Conservation (phyloP, 176 grass and related monocot genomes). For the Metroxylon sagu region DNA sequence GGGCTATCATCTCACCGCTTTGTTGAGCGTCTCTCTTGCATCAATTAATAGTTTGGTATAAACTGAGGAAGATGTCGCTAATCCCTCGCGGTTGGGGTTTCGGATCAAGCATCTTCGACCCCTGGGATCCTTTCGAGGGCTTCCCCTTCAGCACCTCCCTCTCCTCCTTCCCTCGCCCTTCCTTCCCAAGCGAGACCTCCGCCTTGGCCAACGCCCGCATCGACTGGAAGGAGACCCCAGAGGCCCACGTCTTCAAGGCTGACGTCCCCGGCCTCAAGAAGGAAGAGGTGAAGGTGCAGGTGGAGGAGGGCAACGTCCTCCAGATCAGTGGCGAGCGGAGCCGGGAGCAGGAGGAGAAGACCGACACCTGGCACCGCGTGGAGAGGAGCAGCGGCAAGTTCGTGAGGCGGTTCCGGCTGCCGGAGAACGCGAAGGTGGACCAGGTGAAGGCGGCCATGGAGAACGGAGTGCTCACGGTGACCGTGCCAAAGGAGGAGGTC, state of each 20-base stretch:
- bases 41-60: not conserved
- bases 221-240: conserved; percentile 1
- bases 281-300: conserved; percentile 1
- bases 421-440: not conserved
- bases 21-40: not conserved
- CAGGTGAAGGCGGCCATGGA: conserved; percentile 1
- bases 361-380: not conserved
- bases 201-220: not conserved
- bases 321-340: conserved; percentile 2
- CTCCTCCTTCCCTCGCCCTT: not conserved
- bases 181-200: not conserved
- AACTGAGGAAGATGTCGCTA: not conserved
- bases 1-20: too few relatives aligned
- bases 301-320: not conserved
- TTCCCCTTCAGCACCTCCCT: not conserved
- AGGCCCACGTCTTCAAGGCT: conserved; percentile 1
- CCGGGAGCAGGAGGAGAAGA: not conserved
- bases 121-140: not conserved
- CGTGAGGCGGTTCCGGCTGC: not conserved
- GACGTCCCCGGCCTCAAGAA: not conserved
- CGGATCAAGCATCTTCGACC: not conserved
- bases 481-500: not conserved
- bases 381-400: conserved; percentile 3
- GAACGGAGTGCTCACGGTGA: conserved; percentile 1
- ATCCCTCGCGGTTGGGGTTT: not conserved